Evolutionary conservation across 192 early-diverging fungal genomes (phyloP), one percentile per base, ranked within the genome.

Genomic region (Dissophora ornata): DNA sequence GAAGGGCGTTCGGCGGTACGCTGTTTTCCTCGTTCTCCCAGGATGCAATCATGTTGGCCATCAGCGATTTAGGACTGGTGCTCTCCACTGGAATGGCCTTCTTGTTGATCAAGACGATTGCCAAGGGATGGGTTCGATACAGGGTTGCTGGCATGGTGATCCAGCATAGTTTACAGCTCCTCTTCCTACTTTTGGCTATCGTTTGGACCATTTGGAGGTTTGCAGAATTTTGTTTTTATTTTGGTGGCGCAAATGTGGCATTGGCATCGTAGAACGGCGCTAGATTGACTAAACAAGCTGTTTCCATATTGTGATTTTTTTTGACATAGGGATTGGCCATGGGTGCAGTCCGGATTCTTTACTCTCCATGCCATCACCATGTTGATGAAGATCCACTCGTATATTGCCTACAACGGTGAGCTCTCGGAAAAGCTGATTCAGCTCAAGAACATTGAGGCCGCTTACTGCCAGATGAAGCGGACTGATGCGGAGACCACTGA

Each of bases 371-470:
- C 90, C 2, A 93, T 94, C 41, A 89, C 93, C 16, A 97, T 96
- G 90, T 85, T 97, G 77, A 95, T 98, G 95, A 98, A 98, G 69
- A 87, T 95, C 69, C 94, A 96, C 73, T 96, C 96, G n/a, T 98
- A 98, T 67, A 87, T 91, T 25, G 82, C 88, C 40, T 88, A 88
- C 57, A 97, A 95, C 77, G 88, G 88, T 25, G 89, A 92, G 11
- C 77, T 94, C 11, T 90, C 91, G 3, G 60, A 77, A 30, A 87
- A 82, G 55, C 32, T 50, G 24, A 56, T 62, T 29, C 70, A 71
- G 53, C 69, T 83, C 21, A 62, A 46, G 19, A 52, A 81, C 21
- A 52, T 81, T 10, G 81, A 82, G 56, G 49, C 57, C 13, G 40
- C 69, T 24, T 82, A 80, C 53, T 60, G 61, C 25, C 32, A 59